These are phyloP conservation scores for Tympanopsis confertula DNA, from an alignment of 2,329 filamentous ascomycete genomes.

Conservation along the genomic window DNA sequence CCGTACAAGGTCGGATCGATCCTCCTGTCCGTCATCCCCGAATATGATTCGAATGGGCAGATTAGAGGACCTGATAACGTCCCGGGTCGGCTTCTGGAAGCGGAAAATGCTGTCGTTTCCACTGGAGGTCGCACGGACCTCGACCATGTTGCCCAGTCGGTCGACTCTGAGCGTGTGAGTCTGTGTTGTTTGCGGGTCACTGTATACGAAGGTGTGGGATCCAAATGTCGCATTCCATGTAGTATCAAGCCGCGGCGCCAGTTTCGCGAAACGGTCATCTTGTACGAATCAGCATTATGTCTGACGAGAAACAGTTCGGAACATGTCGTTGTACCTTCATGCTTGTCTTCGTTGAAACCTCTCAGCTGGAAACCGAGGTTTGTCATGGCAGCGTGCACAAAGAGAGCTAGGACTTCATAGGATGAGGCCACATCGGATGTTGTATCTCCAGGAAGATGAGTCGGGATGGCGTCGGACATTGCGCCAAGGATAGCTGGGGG, in stretches of 20 bases:
- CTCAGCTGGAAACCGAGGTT: conserved; percentile 70
- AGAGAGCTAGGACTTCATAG: conserved; percentile 74
- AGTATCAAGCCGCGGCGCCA: neutral
- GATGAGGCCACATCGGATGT: conserved; percentile 56
- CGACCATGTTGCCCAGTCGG: conserved; percentile 71
- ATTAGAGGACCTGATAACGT: conserved; percentile 55
- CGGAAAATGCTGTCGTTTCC: conserved; percentile 72
- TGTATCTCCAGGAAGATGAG: conserved; percentile 36
- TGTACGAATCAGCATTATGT: conserved; percentile 1
- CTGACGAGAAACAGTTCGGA: neutral
- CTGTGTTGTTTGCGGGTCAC: conserved; percentile 74
- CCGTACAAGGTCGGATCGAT: conserved; percentile 14
- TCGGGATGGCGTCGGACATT: conserved; percentile 50
- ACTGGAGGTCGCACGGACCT: conserved; percentile 67
- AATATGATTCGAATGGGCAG: conserved; percentile 45
- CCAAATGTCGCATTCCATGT: conserved; percentile 66
- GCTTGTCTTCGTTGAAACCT: conserved; percentile 75
- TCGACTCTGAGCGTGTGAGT: conserved; percentile 73
- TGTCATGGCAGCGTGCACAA: conserved; percentile 72
- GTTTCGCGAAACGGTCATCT: neutral
- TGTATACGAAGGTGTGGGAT: conserved; percentile 74
- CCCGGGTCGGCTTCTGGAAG: conserved; percentile 62
- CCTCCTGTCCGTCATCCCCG: conserved; percentile 27
- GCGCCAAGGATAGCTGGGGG: conserved; percentile 30
- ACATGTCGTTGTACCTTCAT: conserved; percentile 40